Evolutionary conservation across 2,329 filamentous ascomycete species (phyloP).

Genomic region (Hirsutella rhossiliensis): DNA sequence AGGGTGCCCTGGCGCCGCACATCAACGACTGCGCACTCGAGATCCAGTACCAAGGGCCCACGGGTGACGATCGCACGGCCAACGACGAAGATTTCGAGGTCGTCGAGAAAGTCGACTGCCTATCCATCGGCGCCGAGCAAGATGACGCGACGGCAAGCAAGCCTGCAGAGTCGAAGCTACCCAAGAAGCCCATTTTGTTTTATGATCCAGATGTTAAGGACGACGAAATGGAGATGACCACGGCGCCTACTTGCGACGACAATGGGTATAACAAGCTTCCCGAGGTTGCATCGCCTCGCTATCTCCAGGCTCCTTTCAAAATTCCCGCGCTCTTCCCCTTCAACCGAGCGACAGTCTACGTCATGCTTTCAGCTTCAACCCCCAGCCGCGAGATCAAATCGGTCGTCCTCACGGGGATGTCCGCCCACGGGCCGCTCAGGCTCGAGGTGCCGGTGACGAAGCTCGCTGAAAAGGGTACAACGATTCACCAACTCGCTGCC

Average conservation of each 20-base stretch:
- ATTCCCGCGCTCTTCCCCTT: conserved; percentile 58
- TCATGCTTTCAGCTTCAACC: conserved; percentile 45
- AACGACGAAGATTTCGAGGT: conserved; percentile 48
- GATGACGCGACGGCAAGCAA: conserved; percentile 1
- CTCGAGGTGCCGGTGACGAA: conserved; percentile 51
- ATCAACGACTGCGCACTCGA: conserved; percentile 52
- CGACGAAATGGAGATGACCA: conserved; percentile 22
- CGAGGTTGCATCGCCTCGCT: conserved; percentile 34
- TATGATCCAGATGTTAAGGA: conserved; percentile 39
- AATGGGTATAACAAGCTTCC: conserved; percentile 37
- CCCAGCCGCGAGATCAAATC: conserved; percentile 30
- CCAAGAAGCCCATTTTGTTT: conserved; percentile 40
- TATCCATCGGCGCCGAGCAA: conserved; percentile 23
- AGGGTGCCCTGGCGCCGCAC: conserved; percentile 55
- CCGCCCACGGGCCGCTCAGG: conserved; percentile 43
- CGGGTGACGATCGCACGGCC: background rate
- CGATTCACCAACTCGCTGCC: conserved; percentile 59
- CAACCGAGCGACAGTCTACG: conserved; percentile 51
- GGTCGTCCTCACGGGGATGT: conserved; percentile 46
- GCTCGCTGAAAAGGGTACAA: conserved; percentile 32
- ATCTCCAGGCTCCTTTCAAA: conserved; percentile 50
- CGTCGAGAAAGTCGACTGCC: conserved; percentile 41
- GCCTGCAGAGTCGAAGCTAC: background rate
- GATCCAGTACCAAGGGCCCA: conserved; percentile 37
- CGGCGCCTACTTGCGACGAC: conserved; percentile 4